A percentile compares a stretch with the other conserved stretches of the same genome.
phyloP scores from a whole-genome alignment of 441 rosid genomes.

The Euphorbia celastroides region DNA sequence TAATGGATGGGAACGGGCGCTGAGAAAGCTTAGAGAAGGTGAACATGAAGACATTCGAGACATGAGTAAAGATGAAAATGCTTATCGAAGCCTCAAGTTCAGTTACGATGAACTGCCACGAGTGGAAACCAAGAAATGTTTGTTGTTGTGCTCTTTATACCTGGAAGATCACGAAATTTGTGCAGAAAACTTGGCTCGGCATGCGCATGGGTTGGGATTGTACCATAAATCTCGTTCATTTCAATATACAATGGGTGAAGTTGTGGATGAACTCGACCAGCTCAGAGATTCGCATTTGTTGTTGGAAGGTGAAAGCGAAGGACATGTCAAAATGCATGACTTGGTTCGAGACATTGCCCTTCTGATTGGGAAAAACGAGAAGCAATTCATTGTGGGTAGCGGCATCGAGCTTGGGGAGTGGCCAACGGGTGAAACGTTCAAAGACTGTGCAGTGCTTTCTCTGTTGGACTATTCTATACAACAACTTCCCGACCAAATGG shows the following conservation, averaged over 20 bases:
- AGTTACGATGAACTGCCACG: slow-evolving; percentile 14
- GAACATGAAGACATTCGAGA: background rate
- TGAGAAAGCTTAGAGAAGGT: slow-evolving; percentile 6
- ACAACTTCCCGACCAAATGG: slow-evolving; percentile 3
- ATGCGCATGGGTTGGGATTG: slow-evolving; percentile 13
- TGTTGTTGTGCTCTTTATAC: slow-evolving; percentile 8
- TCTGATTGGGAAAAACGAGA: slow-evolving; percentile 12
- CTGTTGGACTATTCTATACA: background rate
- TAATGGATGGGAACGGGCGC: slow-evolving; percentile 14
- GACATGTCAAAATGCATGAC: slow-evolving; percentile 24
- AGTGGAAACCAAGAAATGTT: slow-evolving; percentile 10
- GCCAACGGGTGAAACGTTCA: slow-evolving; percentile 7
- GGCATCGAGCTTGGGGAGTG: slow-evolving; percentile 13
- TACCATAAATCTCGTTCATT: background rate
- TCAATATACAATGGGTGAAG: slow-evolving; percentile 2
- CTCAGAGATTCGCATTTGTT: slow-evolving; percentile 19
- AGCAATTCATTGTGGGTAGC: background rate
- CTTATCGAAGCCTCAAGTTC: slow-evolving; percentile 11
- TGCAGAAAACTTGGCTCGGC: slow-evolving; percentile 12
- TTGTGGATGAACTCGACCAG: background rate
- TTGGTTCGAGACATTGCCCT: slow-evolving; percentile 22
- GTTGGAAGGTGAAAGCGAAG: slow-evolving; percentile 8
- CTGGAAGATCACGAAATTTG: slow-evolving; percentile 11
- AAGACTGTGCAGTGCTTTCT: slow-evolving; percentile 12
- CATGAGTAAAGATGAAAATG: slow-evolving; percentile 4